phyloP scores from a whole-genome alignment of 2,329 filamentous ascomycete genomes.

The Plectosphaerella sp. region DNA sequence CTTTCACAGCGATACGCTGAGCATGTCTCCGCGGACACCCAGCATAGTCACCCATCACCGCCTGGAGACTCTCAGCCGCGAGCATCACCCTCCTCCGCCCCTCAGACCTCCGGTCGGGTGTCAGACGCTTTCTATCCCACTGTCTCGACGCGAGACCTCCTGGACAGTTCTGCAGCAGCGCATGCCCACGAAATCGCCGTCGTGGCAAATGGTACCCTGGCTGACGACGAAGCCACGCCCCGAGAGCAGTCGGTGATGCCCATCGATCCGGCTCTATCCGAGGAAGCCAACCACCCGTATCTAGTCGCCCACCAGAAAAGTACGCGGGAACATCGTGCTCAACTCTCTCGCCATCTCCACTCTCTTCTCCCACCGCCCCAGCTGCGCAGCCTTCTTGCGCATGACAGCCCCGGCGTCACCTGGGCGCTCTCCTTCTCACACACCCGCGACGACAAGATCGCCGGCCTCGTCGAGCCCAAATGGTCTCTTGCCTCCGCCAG shows the following conservation, averaged over 20 bases:
- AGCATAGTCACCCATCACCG: not conserved
- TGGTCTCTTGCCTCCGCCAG: slow-evolving; percentile 1
- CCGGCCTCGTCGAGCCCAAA: slow-evolving; percentile 17
- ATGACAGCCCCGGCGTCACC: slow-evolving; percentile 14
- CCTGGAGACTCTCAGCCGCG: not conserved
- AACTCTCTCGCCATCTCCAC: not conserved
- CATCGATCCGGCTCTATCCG: not conserved
- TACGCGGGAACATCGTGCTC: not conserved
- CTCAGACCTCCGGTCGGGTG: slow-evolving; percentile 22
- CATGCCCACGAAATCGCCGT: not conserved
- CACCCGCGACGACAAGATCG: slow-evolving; percentile 20
- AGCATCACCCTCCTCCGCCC: not conserved
- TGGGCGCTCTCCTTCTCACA: slow-evolving; percentile 21
- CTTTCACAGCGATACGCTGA: not conserved
- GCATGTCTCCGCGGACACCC: not conserved
- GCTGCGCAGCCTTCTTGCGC: slow-evolving; percentile 5
- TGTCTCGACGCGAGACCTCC: slow-evolving; percentile 29
- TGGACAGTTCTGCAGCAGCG: slow-evolving; percentile 13
- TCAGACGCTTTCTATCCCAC: slow-evolving; percentile 23
- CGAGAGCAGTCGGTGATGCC: not conserved
- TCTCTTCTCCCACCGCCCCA: not conserved
- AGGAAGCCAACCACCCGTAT: not conserved
- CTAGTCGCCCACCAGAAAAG: not conserved
- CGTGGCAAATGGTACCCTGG: not conserved
- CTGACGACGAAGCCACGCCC: slow-evolving; percentile 11